Evolutionary conservation across 2,329 filamentous ascomycete species (phyloP), one percentile per base, ranked within the genome.

Genomic region (Ceratocystis albifundus): DNA sequence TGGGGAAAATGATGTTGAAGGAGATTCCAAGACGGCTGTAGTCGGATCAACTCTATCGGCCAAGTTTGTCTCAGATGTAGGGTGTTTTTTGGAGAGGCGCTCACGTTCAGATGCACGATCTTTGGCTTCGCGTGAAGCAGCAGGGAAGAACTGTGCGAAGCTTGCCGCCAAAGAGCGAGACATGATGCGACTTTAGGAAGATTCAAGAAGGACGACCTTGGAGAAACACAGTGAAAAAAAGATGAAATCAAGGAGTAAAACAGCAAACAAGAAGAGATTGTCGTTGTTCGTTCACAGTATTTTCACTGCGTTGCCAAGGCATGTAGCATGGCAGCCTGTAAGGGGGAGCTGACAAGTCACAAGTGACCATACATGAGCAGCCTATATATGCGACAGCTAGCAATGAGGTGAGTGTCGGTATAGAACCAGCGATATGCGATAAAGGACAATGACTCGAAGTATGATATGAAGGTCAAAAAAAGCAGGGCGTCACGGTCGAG

Each of bases 101-200:
- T 84, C 82, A 74, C 84, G 80, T 75, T 86, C 83, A 74, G 80
- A 80, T 70, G 82, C 80, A 72, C 80, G 80, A 74, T 83, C 80
- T 75, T 79, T 79, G 66, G 81, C 80, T 67, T 84, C 85, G 72
- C 84, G 83, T 71, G 89, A 88, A 74, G 88, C 89, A 74, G 87
- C 85, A 71, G 88, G 88, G 77, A 91, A 92, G 82, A 90, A 94
- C 78, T 91, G 86, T 78, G 88, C 88, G 82, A 91, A 92, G 79
- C 87, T 86, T 80, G 88, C 87, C 76, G 80, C 80, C 69, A 83
- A 81, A 73, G 87, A 84, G 80, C 88, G 89, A 85, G 89, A 89
- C 88, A 89, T 89, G 79, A 79, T 86, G 80, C 77, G 72, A 72
- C 72, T 46, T 65, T 20, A 57, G 50, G 32, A 48, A 48, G 48